Evolutionary conservation across 164 flowering plant genomes (phyloP).

Genomic region (Nymphaea thermarum): DNA sequence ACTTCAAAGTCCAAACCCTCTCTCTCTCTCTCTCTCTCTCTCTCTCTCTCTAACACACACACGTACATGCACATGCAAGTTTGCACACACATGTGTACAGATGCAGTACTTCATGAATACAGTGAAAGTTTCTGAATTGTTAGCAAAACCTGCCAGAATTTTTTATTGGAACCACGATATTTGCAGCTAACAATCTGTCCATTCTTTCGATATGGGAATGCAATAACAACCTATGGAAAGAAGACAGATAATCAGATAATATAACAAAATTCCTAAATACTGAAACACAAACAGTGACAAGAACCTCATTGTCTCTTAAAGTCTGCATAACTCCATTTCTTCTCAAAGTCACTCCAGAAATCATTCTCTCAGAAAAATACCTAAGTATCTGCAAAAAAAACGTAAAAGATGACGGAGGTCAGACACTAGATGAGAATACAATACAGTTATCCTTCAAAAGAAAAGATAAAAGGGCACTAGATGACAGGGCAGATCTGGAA

Average conservation of each 20-base stretch:
- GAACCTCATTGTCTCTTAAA: slow-evolving; percentile 37
- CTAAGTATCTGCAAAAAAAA: slow-evolving; percentile 37
- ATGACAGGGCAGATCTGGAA: neutral
- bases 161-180: slow-evolving; percentile 49
- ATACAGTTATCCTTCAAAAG: neutral
- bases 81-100: too few relatives aligned
- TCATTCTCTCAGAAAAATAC: slow-evolving; percentile 59
- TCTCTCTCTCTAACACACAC: too few relatives aligned
- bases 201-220: slow-evolving; percentile 62
- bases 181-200: slow-evolving; percentile 73
- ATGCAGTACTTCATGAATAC: neutral
- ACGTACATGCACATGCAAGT: too few relatives aligned
- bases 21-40: too few relatives aligned
- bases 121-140: neutral
- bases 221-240: slow-evolving; percentile 49
- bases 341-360: slow-evolving; percentile 51
- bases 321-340: slow-evolving; percentile 76
- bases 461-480: neutral
- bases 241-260: slow-evolving; percentile 1
- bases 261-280: neutral
- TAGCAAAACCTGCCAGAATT: slow-evolving; percentile 73
- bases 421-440: neutral
- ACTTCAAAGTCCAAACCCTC: too few relatives aligned
- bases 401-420: neutral
- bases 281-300: neutral